Conservation (phyloP, 805 yeast species). For the Candida xiaguanensis region DNA sequence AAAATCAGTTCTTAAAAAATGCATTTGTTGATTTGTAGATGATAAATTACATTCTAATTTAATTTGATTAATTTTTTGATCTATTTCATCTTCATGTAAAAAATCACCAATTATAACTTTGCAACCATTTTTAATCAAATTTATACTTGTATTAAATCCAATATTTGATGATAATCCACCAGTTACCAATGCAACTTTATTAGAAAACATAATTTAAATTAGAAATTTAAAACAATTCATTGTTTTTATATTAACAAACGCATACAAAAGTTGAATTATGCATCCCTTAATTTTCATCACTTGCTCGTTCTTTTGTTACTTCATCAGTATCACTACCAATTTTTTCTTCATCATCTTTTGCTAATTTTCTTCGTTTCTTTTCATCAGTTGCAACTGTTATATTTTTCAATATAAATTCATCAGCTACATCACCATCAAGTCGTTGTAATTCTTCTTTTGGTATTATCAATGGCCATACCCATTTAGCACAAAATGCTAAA, state of each 20-base stretch:
- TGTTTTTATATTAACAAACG: neutral
- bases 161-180: slow-evolving; percentile 18
- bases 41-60: slow-evolving; percentile 5
- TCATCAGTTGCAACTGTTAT: slow-evolving; percentile 19
- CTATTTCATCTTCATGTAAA: slow-evolving; percentile 6
- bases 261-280: neutral
- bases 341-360: slow-evolving; percentile 5
- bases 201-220: slow-evolving; percentile 7
- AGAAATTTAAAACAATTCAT: neutral
- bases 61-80: slow-evolving; percentile 6
- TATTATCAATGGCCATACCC: slow-evolving; percentile 60
- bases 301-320: slow-evolving; percentile 1
- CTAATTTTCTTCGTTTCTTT: slow-evolving; percentile 5
- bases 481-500: slow-evolving; percentile 59
- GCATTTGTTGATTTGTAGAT: slow-evolving; percentile 6
- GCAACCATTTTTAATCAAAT: slow-evolving; percentile 14
- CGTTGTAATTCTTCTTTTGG: slow-evolving; percentile 54
- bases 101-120: slow-evolving; percentile 16
- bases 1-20: slow-evolving; percentile 10
- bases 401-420: slow-evolving; percentile 51
- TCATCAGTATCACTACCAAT: slow-evolving; percentile 3
- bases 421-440: slow-evolving; percentile 66
- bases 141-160: slow-evolving; percentile 15
- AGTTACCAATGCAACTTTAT: slow-evolving; percentile 14
- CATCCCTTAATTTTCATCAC: slow-evolving; percentile 2